Base-by-base conservation (phyloP, 2,329 filamentous ascomycete species). In the Lecanicillium sp. region DNA sequence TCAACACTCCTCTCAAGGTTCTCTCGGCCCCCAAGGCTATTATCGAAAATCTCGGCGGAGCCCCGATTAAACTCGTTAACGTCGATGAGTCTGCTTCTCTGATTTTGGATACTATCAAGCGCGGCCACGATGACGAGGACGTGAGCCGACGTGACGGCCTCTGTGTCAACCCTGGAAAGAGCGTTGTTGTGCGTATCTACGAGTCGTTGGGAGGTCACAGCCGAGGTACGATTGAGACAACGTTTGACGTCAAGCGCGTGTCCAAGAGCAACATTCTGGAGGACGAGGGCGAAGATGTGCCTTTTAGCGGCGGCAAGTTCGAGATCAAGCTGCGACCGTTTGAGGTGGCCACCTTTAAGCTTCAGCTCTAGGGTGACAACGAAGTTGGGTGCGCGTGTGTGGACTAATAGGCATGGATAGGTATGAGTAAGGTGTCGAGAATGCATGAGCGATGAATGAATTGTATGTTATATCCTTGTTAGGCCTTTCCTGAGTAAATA, bases 201-300 rank as follows among this genome's bases (percentile, higher is more conserved):
- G 93, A 98, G 63, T 85, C 85, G 51, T 70, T 97, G 35, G 93
- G 93, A 38, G 93, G 93, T 0, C 84, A 81, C 59, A 83, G 81
- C 52, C 80, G 83, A 53, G 90, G 86, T 2, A 79, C 73, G 1
- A 80, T 96, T 58, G 68, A 74, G 37, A 85, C 85, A 41, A 75
- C 68, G 8, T 78, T 91, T 64, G 71, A 81, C 21, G 81, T 96
- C 23, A 84, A 83, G 71, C 83, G 79, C 57, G 89, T 86, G 26
- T 84, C 76, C 68, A 95, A 89, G 75, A 84, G 83, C 35, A 97
- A 95, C 67, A 65, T 94, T 52, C 70, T 98, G 26, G 93, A 98
- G 64, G 93, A 98, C 64, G 86, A 95, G 58, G 67, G 83, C 48
- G 83, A 88, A 54, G 80, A 83, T 60, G 58, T 89, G 50, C 64